Conservation (phyloP, 148 eudicot species). For the Polygonum aviculare region DNA sequence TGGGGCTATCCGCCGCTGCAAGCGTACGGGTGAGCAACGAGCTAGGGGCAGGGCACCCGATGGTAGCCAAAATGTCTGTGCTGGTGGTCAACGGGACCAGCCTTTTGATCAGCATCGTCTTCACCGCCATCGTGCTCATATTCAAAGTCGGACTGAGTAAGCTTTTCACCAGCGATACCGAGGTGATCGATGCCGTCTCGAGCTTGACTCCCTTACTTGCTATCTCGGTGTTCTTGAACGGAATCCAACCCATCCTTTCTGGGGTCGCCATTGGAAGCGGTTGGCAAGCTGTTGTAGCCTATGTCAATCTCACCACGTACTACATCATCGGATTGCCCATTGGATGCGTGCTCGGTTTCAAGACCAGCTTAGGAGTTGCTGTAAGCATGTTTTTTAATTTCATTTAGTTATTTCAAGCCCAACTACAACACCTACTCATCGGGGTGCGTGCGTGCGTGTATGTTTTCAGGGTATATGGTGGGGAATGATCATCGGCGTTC, state of each 20-base stretch:
- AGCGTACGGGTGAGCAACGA: constrained; percentile 16
- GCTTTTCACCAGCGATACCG: constrained; percentile 4
- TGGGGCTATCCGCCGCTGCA: constrained; percentile 8
- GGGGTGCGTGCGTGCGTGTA: too few relatives aligned
- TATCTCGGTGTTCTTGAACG: constrained; percentile 13
- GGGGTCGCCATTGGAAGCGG: constrained; percentile 13
- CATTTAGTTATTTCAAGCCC: not conserved
- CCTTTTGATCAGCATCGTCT: constrained; percentile 1
- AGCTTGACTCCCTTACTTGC: constrained; percentile 8
- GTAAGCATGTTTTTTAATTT: not conserved
- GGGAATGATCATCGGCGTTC: constrained; percentile 11
- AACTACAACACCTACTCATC: not conserved
- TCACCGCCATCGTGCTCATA: not conserved
- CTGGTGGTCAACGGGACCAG: constrained; percentile 4
- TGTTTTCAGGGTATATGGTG: constrained; percentile 8
- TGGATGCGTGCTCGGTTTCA: constrained; percentile 10
- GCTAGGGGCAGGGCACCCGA: constrained; percentile 18
- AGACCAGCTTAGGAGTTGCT: constrained; percentile 11
- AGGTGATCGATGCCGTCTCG: constrained; percentile 11
- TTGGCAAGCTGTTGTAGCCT: constrained; percentile 5
- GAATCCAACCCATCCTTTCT: constrained; percentile 12
- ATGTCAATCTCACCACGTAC: not conserved
- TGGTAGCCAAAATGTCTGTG: constrained; percentile 9
- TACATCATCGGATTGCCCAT: constrained; percentile 3
- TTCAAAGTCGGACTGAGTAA: constrained; percentile 10